These are phyloP conservation scores for Rhodamnia rubescens DNA, from an alignment of 345 rosid genomes.

Conservation along the genomic window DNA sequence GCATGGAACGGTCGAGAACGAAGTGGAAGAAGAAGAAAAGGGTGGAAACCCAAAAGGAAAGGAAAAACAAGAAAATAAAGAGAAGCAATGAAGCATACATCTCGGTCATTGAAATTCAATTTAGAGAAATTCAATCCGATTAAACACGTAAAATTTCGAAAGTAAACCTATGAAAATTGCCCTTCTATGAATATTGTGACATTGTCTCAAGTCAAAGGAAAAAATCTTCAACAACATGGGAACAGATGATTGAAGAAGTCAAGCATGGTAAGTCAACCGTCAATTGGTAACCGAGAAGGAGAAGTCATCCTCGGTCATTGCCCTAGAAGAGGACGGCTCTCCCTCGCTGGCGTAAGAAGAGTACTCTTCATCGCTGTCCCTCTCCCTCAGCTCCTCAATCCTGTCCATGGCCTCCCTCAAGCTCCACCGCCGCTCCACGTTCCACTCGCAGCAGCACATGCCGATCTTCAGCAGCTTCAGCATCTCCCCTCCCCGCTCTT, in stretches of 20 bases:
- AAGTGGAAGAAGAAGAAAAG: not conserved
- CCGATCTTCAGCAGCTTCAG: constrained; percentile 74
- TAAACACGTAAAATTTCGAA: not conserved
- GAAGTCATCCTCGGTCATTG: constrained; percentile 43
- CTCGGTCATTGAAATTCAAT: not conserved
- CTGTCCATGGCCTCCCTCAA: constrained; percentile 45
- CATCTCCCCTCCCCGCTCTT: constrained; percentile 61
- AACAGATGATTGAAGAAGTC: not conserved
- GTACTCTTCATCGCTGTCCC: constrained; percentile 33
- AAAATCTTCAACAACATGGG: not conserved
- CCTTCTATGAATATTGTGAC: not conserved
- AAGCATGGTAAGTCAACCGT: not conserved
- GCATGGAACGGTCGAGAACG: not conserved
- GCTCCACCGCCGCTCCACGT: constrained; percentile 58
- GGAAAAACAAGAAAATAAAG: not conserved
- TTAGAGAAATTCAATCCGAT: not conserved
- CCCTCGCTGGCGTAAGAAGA: constrained; percentile 57
- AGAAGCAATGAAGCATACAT: not conserved
- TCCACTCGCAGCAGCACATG: constrained; percentile 76
- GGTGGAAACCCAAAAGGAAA: not conserved
- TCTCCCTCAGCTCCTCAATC: constrained; percentile 50
- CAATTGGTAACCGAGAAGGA: constrained; percentile 25
- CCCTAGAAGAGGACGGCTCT: constrained; percentile 42
- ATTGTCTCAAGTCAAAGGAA: not conserved
- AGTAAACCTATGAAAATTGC: not conserved